phyloP scores from a whole-genome alignment of 495 filamentous ascomycete species.

The Podospora australis region DNA sequence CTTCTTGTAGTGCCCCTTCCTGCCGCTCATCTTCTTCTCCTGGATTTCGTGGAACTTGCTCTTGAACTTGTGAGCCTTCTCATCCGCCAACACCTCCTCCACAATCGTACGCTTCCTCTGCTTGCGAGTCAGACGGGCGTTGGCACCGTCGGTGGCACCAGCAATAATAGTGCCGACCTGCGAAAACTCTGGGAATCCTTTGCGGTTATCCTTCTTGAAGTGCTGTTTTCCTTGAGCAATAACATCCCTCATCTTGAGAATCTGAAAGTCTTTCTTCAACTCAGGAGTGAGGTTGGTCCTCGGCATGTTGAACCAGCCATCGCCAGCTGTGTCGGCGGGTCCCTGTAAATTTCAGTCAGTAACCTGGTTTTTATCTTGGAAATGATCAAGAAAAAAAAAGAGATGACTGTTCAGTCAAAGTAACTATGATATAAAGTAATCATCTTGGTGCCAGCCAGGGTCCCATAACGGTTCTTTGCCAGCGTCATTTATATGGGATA shows the following conservation, averaged over 20 bases:
- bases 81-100: conserved; percentile 72
- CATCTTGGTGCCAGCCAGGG: conserved; percentile 49
- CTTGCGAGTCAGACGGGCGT: conserved; percentile 69
- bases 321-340: conserved; percentile 42
- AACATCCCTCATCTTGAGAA: conserved; percentile 81
- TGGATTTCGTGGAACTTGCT: conserved; percentile 31
- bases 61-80: conserved; percentile 37
- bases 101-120: conserved; percentile 85
- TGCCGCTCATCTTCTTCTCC: conserved; percentile 24
- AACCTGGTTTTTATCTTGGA: not conserved
- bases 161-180: conserved; percentile 86
- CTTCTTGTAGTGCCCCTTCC: conserved; percentile 28
- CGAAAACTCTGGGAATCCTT: conserved; percentile 67
- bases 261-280: conserved; percentile 77
- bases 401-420: conserved; percentile 63
- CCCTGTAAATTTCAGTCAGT: conserved; percentile 29
- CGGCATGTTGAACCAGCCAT: conserved; percentile 85
- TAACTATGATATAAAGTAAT: conserved; percentile 92
- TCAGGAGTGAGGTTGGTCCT: conserved; percentile 74
- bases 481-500: conserved; percentile 39
- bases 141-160: conserved; percentile 83
- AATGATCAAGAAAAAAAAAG: conserved; percentile 5
- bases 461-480: conserved; percentile 39
- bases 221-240: conserved; percentile 77
- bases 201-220: conserved; percentile 73